Base-by-base conservation (phyloP, 108 stramenopile genomes). In the Discostella stelligeroides region DNA sequence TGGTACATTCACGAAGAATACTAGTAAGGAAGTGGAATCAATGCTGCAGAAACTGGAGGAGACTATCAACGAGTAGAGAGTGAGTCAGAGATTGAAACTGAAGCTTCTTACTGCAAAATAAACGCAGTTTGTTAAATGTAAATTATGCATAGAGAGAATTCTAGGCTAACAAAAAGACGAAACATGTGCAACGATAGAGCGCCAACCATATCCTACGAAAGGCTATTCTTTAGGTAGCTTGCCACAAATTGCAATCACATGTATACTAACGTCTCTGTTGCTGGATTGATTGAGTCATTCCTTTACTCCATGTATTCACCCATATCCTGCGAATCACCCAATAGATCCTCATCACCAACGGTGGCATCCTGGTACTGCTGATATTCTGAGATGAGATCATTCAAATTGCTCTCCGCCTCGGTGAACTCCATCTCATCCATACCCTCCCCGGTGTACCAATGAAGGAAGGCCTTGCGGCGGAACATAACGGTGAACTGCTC, bases 291-390 rank as follows among this genome's bases (percentile, higher is more conserved):
- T 2, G 27, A 15, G 30, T 18, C 45, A 14, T 8, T 28, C 24
- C 4, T 59, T 69, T 48, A 69, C 40, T 60, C 57, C 40, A 11
- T 28, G 30, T 37, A 15, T 7, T 66, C 57, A 23, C 60, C 39
- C n/a, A 81, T 83, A 23, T 86, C 83, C 23, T 70, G 76, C 37
- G 72, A 81, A 10, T 79, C 76, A 13, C 67, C 83, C 21, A 64
- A 51, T 24, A 79, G 12, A 27, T 79, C 76, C 12, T 85, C 84
- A 55, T 87, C 86, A 20, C 91, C 92, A 50, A 89, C 89, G 60
- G 91, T 94, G 28, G 92, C 95, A 79, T 94, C 95, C 84, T 94
- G 94, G 63, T 95, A 93, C 75, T 95, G 92, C 86, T 93, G 92
- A 73, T 93, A 90, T 79, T 93, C 92, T 28, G 87, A 88, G 18